Evolutionary conservation across 805 yeast genomes (phyloP), one percentile per base, ranked within the genome.

Genomic region (Yamadazyma nakazawae): DNA sequence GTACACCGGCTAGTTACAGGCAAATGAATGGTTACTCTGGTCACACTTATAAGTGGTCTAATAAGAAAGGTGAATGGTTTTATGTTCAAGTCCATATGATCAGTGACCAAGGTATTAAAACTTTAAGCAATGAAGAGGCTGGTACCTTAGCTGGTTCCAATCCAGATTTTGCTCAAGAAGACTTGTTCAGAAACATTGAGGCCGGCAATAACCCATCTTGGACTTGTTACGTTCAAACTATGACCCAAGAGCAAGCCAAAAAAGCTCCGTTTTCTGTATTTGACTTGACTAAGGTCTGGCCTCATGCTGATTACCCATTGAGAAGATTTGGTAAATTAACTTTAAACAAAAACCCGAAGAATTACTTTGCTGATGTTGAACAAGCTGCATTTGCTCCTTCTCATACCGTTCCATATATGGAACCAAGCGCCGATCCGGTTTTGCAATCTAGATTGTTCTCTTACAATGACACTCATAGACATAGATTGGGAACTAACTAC

Each of bases 281-380:
- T 63, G 97, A 89, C 68, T 76, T 89, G 66, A 89, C 97, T 53
- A 90, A 90, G 74, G 85, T 87, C 46, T 89, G 97, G 97, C 89
- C 96, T 31, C 95, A 89, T 63, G 72, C 70, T 57, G 84, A 88
- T 47, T 89, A 81, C 76, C 96, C 97, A 61, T 68, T 89, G 71
- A 81, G 96, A 67, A 82, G 82, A 66, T 84, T 89, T 62, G 97
- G 96, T 64, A 83, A 82, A 64, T 72, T 88, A 54, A 81, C 80
- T 1, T 68, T 88, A 64, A 85, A 88, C 67, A 88, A 86, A 68
- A 88, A 88, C 70, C 94, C 96, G 50, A 72, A 79, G 67, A 88
- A 88, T 68, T 89, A 82, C 69, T 88, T 88, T 64, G 96, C 96
- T 42, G 96, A 72, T 56, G 74, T 72, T 46, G 77, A 72, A 59